phyloP scores from a whole-genome alignment of 1,139 yeast species.

The Debaryomyces psychrophilus region DNA sequence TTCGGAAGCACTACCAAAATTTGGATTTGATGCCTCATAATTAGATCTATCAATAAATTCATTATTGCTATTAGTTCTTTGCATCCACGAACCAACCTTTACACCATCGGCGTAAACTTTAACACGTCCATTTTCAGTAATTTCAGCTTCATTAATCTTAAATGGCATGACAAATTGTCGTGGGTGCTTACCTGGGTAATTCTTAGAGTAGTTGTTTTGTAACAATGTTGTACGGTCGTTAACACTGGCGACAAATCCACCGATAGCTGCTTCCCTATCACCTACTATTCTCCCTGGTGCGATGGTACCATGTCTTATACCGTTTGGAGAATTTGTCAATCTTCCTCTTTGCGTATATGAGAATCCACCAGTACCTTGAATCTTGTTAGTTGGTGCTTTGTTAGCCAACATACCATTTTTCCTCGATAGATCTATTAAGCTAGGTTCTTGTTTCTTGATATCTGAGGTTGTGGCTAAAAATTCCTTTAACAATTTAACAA shows the following conservation, averaged over 20 bases:
- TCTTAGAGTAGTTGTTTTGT: slow-evolving; percentile 45
- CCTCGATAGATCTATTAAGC: slow-evolving; percentile 28
- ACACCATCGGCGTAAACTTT: slow-evolving; percentile 46
- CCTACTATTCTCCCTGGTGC: slow-evolving; percentile 73
- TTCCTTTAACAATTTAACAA: slow-evolving; percentile 29
- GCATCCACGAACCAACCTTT: slow-evolving; percentile 47
- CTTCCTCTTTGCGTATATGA: slow-evolving; percentile 75
- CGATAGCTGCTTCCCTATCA: slow-evolving; percentile 63
- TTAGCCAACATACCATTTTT: slow-evolving; percentile 16
- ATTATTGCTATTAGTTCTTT: slow-evolving; percentile 23
- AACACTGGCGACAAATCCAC: slow-evolving; percentile 66
- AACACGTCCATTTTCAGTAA: slow-evolving; percentile 40
- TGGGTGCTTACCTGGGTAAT: slow-evolving; percentile 46
- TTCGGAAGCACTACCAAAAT: slow-evolving; percentile 36
- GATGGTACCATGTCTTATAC: slow-evolving; percentile 58
- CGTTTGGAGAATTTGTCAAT: slow-evolving; percentile 73
- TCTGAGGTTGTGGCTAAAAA: slow-evolving; percentile 27
- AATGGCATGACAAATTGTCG: slow-evolving; percentile 52
- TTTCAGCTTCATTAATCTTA: slow-evolving; percentile 44
- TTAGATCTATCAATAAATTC: slow-evolving; percentile 24
- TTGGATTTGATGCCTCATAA: slow-evolving; percentile 37
- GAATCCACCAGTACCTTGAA: slow-evolving; percentile 75
- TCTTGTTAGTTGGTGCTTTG: slow-evolving; percentile 20
- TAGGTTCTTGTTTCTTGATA: slow-evolving; percentile 24
- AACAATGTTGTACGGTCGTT: slow-evolving; percentile 43